phyloP scores from a whole-genome alignment of 2,329 filamentous ascomycete species.

The Akanthomyces dipterigenus region DNA sequence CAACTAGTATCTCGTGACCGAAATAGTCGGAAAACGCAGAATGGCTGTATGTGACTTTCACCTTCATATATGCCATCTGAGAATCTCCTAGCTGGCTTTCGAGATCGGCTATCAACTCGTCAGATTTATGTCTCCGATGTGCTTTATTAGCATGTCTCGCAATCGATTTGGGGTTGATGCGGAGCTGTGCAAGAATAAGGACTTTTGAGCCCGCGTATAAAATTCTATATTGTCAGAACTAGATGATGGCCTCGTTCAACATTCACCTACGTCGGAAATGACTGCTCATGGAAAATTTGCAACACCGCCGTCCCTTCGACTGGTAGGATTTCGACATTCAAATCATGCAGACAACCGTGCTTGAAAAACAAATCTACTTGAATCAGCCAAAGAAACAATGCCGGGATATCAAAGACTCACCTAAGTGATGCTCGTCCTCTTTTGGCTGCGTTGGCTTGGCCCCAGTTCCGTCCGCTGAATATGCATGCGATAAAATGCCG shows the following conservation, averaged over 20 bases:
- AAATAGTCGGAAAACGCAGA: slow-evolving; percentile 42
- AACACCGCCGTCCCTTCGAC: slow-evolving; percentile 33
- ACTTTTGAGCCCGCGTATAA: slow-evolving; percentile 37
- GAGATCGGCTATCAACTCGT: slow-evolving; percentile 52
- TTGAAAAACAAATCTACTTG: slow-evolving; percentile 28
- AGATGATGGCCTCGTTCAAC: not conserved
- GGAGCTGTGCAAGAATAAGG: slow-evolving; percentile 43
- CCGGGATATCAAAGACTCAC: not conserved
- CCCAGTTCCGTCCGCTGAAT: slow-evolving; percentile 9
- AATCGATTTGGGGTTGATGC: slow-evolving; percentile 20
- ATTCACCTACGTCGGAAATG: slow-evolving; percentile 33
- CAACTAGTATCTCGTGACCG: slow-evolving; percentile 19
- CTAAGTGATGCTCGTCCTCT: slow-evolving; percentile 8
- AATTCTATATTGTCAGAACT: slow-evolving; percentile 24
- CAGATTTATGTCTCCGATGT: slow-evolving; percentile 36
- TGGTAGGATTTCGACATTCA: slow-evolving; percentile 40
- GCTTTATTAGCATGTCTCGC: slow-evolving; percentile 1
- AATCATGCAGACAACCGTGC: slow-evolving; percentile 43
- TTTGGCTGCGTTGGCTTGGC: slow-evolving; percentile 1
- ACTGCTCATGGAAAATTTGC: slow-evolving; percentile 40
- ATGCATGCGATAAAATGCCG: slow-evolving; percentile 14
- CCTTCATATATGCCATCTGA: slow-evolving; percentile 41
- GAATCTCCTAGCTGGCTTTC: slow-evolving; percentile 48
- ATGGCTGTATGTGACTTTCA: slow-evolving; percentile 49
- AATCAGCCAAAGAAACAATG: not conserved